Evolutionary conservation across 2,329 filamentous ascomycete species (phyloP).

Genomic region (Aspergillus alliaceus): DNA sequence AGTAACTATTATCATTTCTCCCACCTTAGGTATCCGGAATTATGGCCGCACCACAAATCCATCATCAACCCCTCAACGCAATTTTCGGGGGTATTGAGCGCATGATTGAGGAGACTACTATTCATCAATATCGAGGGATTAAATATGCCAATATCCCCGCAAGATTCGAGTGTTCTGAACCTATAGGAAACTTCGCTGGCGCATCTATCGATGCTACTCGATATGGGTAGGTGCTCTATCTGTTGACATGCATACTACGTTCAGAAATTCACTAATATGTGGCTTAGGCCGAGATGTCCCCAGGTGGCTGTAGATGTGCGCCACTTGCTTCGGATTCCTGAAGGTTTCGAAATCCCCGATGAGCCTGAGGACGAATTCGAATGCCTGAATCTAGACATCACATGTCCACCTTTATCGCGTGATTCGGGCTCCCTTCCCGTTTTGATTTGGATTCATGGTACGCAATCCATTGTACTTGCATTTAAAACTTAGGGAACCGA

Average conservation of each 20-base stretch:
- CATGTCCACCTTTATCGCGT: constrained; percentile 19
- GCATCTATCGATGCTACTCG: constrained; percentile 34
- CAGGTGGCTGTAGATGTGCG: constrained; percentile 44
- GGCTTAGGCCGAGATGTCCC: constrained; percentile 43
- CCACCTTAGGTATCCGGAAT: background rate
- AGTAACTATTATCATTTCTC: background rate
- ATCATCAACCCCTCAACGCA: constrained; percentile 25
- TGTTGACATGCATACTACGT: background rate
- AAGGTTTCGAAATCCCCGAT: constrained; percentile 25
- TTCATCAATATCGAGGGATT: constrained; percentile 32
- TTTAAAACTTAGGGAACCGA: background rate
- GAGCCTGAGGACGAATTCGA: constrained; percentile 45
- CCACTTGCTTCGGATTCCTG: constrained; percentile 46
- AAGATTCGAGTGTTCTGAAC: constrained; percentile 30
- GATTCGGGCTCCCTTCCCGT: constrained; percentile 33
- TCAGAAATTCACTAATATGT: background rate
- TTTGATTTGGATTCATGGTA: constrained; percentile 49
- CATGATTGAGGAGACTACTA: constrained; percentile 6
- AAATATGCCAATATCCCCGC: constrained; percentile 32
- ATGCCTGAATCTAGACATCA: constrained; percentile 47
- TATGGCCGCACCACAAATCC: constrained; percentile 24
- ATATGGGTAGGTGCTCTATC: constrained; percentile 26
- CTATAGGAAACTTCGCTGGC: constrained; percentile 24
- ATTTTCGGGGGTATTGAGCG: constrained; percentile 27
- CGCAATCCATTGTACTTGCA: background rate